Evolutionary conservation across 495 filamentous ascomycete species (phyloP), one percentile per base, ranked within the genome.

Genomic region (Penicillium waksmanii): DNA sequence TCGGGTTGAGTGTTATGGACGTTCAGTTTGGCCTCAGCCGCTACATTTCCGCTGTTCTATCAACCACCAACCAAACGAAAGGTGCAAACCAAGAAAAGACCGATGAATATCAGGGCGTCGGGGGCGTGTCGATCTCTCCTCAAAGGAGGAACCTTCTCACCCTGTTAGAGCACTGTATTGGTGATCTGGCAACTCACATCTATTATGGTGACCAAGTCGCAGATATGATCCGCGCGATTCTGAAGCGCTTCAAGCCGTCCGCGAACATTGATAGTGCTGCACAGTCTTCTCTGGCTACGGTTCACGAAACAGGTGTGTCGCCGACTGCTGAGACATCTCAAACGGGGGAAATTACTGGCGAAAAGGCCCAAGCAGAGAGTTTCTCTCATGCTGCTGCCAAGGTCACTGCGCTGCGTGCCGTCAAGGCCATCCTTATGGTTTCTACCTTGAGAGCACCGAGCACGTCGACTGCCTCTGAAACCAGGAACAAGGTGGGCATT

Each of bases 181-280:
- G 89, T 8, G 83, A 90, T 69, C 79, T 97, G n/a, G 91, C 91
- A 2, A 96, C 90, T 1, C 93, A 97, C 69, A 86, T 94, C 13
- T 97, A 97, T 72, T 97, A 97, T 70, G 88, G 89, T 1, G 93
- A 97, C 59, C 93, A 97, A 67, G 89, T 97, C 49, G 85, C 88
- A 3, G 93, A 97, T 68, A 96, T 96, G 90, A 86, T 96, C 48
- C 81, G 85, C 2, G 84, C 90, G 0, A 87, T 97, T 43, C 76
- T 97, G 27, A 74, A 81, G 25, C 86, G 90, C 36, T 82, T 96
- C 36, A 93, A 88, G 64, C 89, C 92, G 6, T 77, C 79, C 59
- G 68, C 71, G 64, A 73, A 65, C 66, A 66, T 57, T 33, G 82
- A 66, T 65, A 76, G 61, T 71, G 71, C 56, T 50, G 66, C 31